Conservation (phyloP, 805 yeast species). For the Candida odintsovae region DNA sequence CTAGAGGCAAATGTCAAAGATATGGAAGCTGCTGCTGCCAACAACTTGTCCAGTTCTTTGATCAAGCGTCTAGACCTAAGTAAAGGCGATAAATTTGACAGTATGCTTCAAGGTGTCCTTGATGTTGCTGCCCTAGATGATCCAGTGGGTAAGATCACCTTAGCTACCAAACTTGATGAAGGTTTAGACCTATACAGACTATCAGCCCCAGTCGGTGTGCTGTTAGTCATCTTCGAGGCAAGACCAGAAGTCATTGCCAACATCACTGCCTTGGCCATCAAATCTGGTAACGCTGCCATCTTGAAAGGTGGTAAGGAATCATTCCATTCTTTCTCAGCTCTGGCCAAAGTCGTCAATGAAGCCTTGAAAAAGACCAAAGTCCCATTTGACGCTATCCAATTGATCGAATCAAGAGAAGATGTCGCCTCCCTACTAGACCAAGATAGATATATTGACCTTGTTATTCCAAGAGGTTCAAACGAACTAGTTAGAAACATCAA, state of each 20-base stretch:
- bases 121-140: constrained; percentile 89
- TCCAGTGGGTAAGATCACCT: constrained; percentile 85
- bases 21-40: constrained; percentile 59
- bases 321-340: constrained; percentile 71
- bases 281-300: constrained; percentile 95
- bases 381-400: constrained; percentile 77
- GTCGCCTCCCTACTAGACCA: constrained; percentile 79
- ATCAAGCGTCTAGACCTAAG: constrained; percentile 81
- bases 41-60: constrained; percentile 61
- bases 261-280: constrained; percentile 90
- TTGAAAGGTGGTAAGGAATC: constrained; percentile 97
- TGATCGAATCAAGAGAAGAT: constrained; percentile 84
- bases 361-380: constrained; percentile 60
- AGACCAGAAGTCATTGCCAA: constrained; percentile 99
- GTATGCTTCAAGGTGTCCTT: constrained; percentile 89
- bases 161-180: constrained; percentile 83
- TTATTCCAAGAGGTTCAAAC: constrained; percentile 97
- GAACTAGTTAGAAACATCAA: constrained; percentile 85
- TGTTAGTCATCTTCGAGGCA: constrained; percentile 88
- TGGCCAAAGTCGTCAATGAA: constrained; percentile 64
- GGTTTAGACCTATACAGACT: constrained; percentile 79
- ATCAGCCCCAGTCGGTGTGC: constrained; percentile 92
- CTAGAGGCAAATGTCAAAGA: constrained; percentile 72
- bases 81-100: constrained; percentile 78
- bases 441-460: constrained; percentile 88